Evolutionary conservation across 1,284 basidiomycete species (phyloP), one percentile per base, ranked within the genome.

Genomic region (Rhodotorula sp.): DNA sequence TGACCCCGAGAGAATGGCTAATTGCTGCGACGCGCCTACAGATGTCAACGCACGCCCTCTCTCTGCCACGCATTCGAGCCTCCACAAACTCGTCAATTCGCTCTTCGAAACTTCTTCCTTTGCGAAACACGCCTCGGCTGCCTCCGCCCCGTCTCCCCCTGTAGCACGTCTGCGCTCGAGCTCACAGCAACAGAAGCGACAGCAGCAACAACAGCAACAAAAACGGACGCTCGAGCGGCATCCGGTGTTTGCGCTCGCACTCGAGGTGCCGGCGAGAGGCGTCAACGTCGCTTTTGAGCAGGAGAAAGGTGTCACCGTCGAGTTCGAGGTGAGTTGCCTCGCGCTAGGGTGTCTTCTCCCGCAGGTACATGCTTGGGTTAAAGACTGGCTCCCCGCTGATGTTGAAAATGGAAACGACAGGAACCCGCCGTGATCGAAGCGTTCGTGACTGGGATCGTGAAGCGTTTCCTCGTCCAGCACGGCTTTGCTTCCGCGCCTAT

Each of bases 41-140:
- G 93, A 90, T 79, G 84, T 95, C 79, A 95, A 97, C 80, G 84
- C 84, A n/a, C 90, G 91, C 77, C 88, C 88, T 2, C 80, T 95
- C 47, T 83, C 86, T 18, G 76, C 80, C 1, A 1, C 34, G 4
- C 43, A 55, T 18, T 87, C 88, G 75, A 89, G 91, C 52, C 81
- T 95, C 16, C 89, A 92, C 79, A 85, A 85, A 16, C 78, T 84
- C 48, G 87, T 95, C 71, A 87, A 92, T 66, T 81, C 81, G 34
- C 82, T 83, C 28, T 95, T 95, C 78, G 80, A 84, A 6, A 80
- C 83, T 3, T 91, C 90, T 77, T 84, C 87, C 8, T 92, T 93
- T 79, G 82, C 84, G 18, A 26, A 28, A 14, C 54, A 26, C 89
- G 87, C 80, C 85, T 89, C 62, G 54, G 69, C 8, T 6, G 56